These are phyloP conservation scores for Trypanosoma mega DNA, from an alignment of 208 protist genomes.

Conservation along the genomic window DNA sequence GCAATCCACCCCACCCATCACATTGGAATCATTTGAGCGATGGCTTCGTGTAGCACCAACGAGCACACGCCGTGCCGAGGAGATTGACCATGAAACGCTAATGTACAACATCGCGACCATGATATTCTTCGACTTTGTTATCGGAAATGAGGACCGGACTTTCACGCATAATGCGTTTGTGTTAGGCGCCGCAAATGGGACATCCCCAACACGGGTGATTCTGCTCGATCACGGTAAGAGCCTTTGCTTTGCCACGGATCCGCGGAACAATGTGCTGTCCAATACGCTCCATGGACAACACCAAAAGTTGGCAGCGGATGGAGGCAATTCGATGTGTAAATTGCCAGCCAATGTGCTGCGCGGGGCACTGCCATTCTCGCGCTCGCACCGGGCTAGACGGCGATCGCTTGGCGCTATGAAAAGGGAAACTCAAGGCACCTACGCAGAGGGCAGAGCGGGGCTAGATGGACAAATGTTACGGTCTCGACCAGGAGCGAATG, in stretches of 20 bases:
- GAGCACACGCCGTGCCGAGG: background rate
- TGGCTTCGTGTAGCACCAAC: background rate
- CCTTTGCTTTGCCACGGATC: conserved; percentile 2
- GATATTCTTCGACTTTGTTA: conserved; percentile 23
- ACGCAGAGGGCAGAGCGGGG: background rate
- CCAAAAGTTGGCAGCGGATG: background rate
- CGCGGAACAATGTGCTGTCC: background rate
- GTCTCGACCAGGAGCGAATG: background rate
- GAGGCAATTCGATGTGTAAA: background rate
- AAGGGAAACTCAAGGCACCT: background rate
- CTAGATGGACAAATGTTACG: conserved; percentile 3
- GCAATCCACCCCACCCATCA: conserved; percentile 3
- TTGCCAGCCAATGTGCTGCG: conserved; percentile 4
- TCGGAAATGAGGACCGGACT: conserved; percentile 21
- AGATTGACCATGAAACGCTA: background rate
- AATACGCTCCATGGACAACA: background rate
- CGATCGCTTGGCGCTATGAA: background rate
- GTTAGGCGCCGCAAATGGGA: background rate
- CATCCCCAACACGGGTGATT: conserved; percentile 1
- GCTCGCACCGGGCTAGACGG: background rate
- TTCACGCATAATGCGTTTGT: conserved; percentile 21
- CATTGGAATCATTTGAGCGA: background rate
- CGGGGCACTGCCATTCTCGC: conserved; percentile 2
- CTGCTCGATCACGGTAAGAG: conserved; percentile 13
- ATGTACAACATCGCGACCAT: conserved; percentile 13